Base-by-base conservation (phyloP, 2,329 filamentous ascomycete species). In the Coleophoma crateriformis region DNA sequence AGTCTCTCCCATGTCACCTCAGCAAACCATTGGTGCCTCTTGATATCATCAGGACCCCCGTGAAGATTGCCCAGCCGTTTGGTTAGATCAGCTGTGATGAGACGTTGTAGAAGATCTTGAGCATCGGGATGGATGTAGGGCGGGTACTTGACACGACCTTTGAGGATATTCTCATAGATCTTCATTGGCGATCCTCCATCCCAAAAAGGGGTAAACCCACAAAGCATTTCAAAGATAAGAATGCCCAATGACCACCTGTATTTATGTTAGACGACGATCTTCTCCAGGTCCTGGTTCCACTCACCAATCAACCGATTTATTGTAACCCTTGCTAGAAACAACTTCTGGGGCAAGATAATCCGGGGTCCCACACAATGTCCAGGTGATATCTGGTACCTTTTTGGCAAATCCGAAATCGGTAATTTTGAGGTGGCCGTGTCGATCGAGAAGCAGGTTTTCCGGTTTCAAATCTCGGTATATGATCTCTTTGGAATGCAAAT, bases 381-480 rank as follows among this genome's bases (percentile, higher is more conserved):
- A 99, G 39, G 94, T 99, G 71, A 97, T 97, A 76, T 99, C 94
- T 14, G 91, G 91, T 22, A 99, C 94, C 59, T 91, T 89, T 75
- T 99, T 99, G 45, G 94, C 94, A 66, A 99, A 99, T 3, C 94
- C 94, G 71, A 99, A 99, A 74, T 99, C 92, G 14, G 91, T 96
- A 64, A 96, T 96, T 70, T 96, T 96, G 56, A 96, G 77, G 68
- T 96, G 92, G 17, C 91, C 92, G 67, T 96, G 90, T 59, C 91
- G 82, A 70, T 96, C 91, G 46, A 96, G 79, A 19, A 96, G 78
- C 63, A 96, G 71, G 67, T 96, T 96, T 70, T 96, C 92, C 3
- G 91, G 91, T 70, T 99, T 99, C 60, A 99, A 72, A 69, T 99
- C 94, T 65, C 94, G 87, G 72, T 99, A 99, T 64, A 99, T 97